Evolutionary conservation across 164 flowering plant species (phyloP), one percentile per base, ranked within the genome.

Genomic region (Vitis riparia): DNA sequence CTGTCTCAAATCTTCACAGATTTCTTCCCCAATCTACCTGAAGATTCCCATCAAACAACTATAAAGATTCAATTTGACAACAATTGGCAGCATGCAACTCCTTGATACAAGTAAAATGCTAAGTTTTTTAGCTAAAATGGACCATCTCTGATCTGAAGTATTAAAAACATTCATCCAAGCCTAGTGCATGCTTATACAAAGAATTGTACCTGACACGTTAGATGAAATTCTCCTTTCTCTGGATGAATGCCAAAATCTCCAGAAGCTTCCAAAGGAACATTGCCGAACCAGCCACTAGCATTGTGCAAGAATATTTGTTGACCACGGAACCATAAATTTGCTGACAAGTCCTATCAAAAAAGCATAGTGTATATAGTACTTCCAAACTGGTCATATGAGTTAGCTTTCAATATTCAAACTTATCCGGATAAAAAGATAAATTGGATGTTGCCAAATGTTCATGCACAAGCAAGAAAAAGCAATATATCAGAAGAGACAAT

Each of bases 241-340:
- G 98, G 99, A 74, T 95, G 84, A 74, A 95, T 86, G 62, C 97
- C 99, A 79, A 95, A 93, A 79, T 91, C 98, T 70, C 99, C 98
- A 78, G 99, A 91, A 71, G 94, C 97, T 82, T 95, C 99, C 67
- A 95, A 75, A 74, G 99, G 97, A 79, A 86, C 90, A 77, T 78
- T 85, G 59, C 99, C 99, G 86, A 89, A 95, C 93, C 89, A 91
- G 62, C 99, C 99, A 83, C 86, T 88, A 48, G 93, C 88, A 83
- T 90, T 91, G 68, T 93, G 93, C 76, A 95, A 74, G 74, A 93
- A 91, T 78, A 91, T 81, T 27, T 94, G 78, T 77, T 93, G 99
- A 71, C 97, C 96, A 69, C 97, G 98, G 64, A 95, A 93, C 69
- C 89, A 85, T 80, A 95, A 84, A 77, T 85, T 93, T 56, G 91